Conservation (phyloP, 2,329 filamentous ascomycete genomes). For the Orbilia oligospora region DNA sequence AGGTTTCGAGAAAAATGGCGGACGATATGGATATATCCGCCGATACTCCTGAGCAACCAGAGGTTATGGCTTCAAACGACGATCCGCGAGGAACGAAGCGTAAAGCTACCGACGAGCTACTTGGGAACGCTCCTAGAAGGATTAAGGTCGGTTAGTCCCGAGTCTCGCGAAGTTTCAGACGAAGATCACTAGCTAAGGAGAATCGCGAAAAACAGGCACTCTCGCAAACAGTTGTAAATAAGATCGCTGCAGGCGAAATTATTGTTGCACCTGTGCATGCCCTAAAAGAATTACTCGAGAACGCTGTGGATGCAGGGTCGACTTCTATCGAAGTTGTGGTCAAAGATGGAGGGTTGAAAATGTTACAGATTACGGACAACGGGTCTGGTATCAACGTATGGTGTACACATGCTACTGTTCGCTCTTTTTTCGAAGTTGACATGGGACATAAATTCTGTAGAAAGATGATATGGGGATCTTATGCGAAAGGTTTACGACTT, state of each 20-base stretch:
- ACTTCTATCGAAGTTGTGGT: slow-evolving; percentile 90
- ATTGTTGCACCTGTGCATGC: slow-evolving; percentile 97
- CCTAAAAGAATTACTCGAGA: slow-evolving; percentile 95
- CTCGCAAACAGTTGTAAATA: slow-evolving; percentile 94
- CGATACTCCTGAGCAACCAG: slow-evolving; percentile 19
- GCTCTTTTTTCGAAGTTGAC: background rate
- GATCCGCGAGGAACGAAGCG: slow-evolving; percentile 50
- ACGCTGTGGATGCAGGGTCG: slow-evolving; percentile 96
- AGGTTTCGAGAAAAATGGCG: slow-evolving; percentile 34
- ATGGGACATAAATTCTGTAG: slow-evolving; percentile 68
- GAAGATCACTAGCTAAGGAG: slow-evolving; percentile 18
- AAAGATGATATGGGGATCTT: slow-evolving; percentile 92
- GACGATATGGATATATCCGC: slow-evolving; percentile 57
- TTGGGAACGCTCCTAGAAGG: slow-evolving; percentile 49
- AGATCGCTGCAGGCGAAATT: slow-evolving; percentile 97
- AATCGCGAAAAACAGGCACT: slow-evolving; percentile 75
- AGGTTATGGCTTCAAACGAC: slow-evolving; percentile 41
- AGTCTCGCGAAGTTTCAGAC: background rate
- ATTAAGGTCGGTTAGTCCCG: slow-evolving; percentile 46
- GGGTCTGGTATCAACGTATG: slow-evolving; percentile 92
- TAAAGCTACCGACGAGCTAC: slow-evolving; percentile 51
- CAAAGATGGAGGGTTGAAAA: slow-evolving; percentile 94
- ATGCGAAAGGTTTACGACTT: slow-evolving; percentile 96
- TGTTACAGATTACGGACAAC: slow-evolving; percentile 97
- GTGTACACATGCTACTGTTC: slow-evolving; percentile 49